These are phyloP conservation scores for Tetrastigma voinierianum DNA, from an alignment of 164 flowering plant genomes.

Conservation along the genomic window DNA sequence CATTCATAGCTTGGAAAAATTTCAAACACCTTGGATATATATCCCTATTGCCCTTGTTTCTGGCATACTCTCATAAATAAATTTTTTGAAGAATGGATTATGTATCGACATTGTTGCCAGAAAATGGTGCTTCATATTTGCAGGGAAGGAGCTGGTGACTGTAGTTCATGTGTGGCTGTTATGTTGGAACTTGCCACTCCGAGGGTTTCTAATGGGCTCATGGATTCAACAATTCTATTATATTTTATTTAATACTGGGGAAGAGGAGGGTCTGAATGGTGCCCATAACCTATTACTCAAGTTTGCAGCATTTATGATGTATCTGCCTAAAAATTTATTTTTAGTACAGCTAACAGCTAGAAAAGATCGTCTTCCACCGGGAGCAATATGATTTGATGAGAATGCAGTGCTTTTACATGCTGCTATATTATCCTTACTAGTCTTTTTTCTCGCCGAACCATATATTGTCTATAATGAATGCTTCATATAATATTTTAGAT, in stretches of 20 bases:
- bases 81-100: not conserved
- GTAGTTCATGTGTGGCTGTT: constrained; percentile 92
- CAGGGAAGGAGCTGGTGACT: constrained; percentile 96
- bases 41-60: not conserved
- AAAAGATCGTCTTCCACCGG: too few species aligned
- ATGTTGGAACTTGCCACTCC: constrained; percentile 98
- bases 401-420: too few species aligned
- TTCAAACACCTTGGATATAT: too few species aligned
- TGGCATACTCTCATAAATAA: not conserved
- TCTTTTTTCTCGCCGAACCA: too few species aligned
- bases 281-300: constrained; percentile 98
- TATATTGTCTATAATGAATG: too few species aligned
- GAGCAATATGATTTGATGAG: too few species aligned
- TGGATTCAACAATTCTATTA: constrained; percentile 75
- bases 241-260: constrained; percentile 94
- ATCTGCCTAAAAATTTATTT: not conserved
- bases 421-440: too few species aligned
- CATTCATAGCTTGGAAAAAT: not conserved
- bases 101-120: not conserved
- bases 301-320: constrained; percentile 28
- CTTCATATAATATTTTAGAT: too few species aligned
- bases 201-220: constrained; percentile 91
- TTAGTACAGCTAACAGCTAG: too few species aligned
- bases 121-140: constrained; percentile 22
- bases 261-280: constrained; percentile 95